Base-by-base conservation (phyloP, 2,329 filamentous ascomycete species). In the Trichoderma sp. region DNA sequence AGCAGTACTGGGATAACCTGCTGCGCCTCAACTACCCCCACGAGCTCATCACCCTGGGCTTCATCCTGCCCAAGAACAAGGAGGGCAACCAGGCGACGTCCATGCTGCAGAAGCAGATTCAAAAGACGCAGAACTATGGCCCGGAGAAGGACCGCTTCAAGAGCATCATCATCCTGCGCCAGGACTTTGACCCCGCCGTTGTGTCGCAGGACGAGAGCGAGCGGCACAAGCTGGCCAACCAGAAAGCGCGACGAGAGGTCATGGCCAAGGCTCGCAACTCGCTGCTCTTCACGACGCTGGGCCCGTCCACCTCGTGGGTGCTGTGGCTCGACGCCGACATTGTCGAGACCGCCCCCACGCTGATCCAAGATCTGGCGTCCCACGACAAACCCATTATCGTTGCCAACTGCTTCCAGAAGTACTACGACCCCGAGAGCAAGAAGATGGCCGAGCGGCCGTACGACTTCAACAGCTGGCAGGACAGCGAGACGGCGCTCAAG, bases 391-490 rank as follows among this genome's bases (percentile, higher is more conserved):
- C 92, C n/a, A 86, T 99, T 68, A 90, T 98, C 63, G 93, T 93
- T 1, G 92, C 95, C 59, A 99, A 99, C 76, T 98, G 94, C 82
- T 97, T 90, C 82, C 95, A 99, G 79, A 84, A 90, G 68, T 98
- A 87, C 79, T 85, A 85, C 54, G 89, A 97, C 68, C 72, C 81
- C 0, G 84, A 90, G 15, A 88, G 85, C 59, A 89, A 90, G 72
- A 83, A 87, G 69, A 85, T 86, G 80, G 87, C 88, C 50, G 87
- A 94, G 73, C 87, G 95, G 5, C 88, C 93, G 0, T 99, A 99
- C 76, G 95, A 99, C 79, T 98, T 89, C 83, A 99, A 99, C 80
- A 96, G 91, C 75, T 99, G 95, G 95, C 88, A 94, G 73, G 95
- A 99, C 75, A 96, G 91, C 74, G 84, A 89, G 1, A 89, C 85